phyloP scores from a whole-genome alignment of 768 basidiomycete species.

The Auriscalpium vulgare region DNA sequence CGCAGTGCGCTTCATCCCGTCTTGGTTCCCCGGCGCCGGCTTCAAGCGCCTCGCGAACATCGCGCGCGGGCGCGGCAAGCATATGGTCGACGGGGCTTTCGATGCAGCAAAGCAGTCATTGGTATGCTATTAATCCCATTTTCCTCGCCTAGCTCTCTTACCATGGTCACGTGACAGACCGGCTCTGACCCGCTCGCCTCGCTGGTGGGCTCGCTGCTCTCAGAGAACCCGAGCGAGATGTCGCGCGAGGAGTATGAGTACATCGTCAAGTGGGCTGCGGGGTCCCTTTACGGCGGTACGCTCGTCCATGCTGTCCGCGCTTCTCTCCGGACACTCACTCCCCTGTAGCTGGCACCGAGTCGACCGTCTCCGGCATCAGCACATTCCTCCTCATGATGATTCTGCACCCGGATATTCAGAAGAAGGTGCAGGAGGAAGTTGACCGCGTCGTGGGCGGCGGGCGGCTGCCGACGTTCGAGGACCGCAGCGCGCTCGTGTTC shows the following conservation, averaged over 20 bases:
- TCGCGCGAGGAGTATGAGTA: slow-evolving; percentile 14
- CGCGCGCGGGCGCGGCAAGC: slow-evolving; percentile 10
- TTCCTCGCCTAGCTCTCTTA: too few relatives aligned
- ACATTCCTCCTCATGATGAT: slow-evolving; percentile 15
- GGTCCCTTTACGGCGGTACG: slow-evolving; percentile 13
- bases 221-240: slow-evolving; percentile 9
- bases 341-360: slow-evolving; percentile 7
- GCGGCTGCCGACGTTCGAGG: slow-evolving; percentile 11
- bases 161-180: neutral
- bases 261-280: slow-evolving; percentile 15
- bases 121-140: neutral
- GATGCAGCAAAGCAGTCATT: slow-evolving; percentile 9
- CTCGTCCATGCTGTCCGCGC: neutral
- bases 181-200: slow-evolving; percentile 10
- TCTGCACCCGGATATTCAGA: slow-evolving; percentile 12
- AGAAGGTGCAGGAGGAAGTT: slow-evolving; percentile 8
- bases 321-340: neutral
- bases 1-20: slow-evolving; percentile 11
- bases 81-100: slow-evolving; percentile 12
- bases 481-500: slow-evolving; percentile 8
- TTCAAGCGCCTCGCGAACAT: slow-evolving; percentile 15
- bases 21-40: slow-evolving; percentile 15
- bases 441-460: slow-evolving; percentile 12
- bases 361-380: slow-evolving; percentile 10
- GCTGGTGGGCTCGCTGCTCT: slow-evolving; percentile 10